Percentiles rank a stretch among this genome's conserved stretches.
Conservation (phyloP, 108 stramenopile species). For the Skeletonema marinoi region DNA sequence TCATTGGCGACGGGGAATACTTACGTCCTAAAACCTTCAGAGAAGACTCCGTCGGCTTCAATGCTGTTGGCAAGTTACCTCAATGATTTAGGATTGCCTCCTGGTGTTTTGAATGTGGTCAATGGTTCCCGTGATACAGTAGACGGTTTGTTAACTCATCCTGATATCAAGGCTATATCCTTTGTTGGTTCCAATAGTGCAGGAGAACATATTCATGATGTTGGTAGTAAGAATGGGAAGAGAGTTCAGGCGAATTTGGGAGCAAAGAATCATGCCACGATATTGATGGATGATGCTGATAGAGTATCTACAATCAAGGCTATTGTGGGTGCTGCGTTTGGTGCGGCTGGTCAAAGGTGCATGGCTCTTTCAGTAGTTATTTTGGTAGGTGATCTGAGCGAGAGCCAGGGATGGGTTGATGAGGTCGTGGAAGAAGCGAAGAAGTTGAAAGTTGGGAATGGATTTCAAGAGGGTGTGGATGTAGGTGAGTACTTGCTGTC, state of each 20-base stretch:
- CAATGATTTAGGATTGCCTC: slow-evolving; percentile 88
- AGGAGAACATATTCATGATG: slow-evolving; percentile 88
- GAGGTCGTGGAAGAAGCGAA: slow-evolving; percentile 63
- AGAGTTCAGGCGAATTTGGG: slow-evolving; percentile 93
- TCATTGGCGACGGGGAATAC: slow-evolving; percentile 78
- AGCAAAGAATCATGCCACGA: slow-evolving; percentile 95
- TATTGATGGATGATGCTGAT: slow-evolving; percentile 87
- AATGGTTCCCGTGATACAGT: slow-evolving; percentile 89
- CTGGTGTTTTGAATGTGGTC: slow-evolving; percentile 91
- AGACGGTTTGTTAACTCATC: slow-evolving; percentile 81
- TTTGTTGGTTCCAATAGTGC: slow-evolving; percentile 93
- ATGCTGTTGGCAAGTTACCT: slow-evolving; percentile 79
- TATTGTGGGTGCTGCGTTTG: slow-evolving; percentile 84
- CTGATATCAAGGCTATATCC: slow-evolving; percentile 86
- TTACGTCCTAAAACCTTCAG: slow-evolving; percentile 87
- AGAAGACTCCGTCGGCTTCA: slow-evolving; percentile 72
- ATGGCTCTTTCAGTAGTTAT: slow-evolving; percentile 90
- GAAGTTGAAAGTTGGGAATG: slow-evolving; percentile 82
- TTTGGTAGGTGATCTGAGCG: slow-evolving; percentile 74
- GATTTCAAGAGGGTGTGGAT: slow-evolving; percentile 80
- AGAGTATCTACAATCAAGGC: slow-evolving; percentile 77
- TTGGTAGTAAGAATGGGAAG: slow-evolving; percentile 81
- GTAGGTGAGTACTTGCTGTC: slow-evolving; percentile 47
- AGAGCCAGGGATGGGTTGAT: slow-evolving; percentile 54
- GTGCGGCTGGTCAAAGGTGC: slow-evolving; percentile 96